These are phyloP conservation scores for Triticum timopheevii DNA, from an alignment of 176 grass and related monocot genomes.

Conservation along the genomic window DNA sequence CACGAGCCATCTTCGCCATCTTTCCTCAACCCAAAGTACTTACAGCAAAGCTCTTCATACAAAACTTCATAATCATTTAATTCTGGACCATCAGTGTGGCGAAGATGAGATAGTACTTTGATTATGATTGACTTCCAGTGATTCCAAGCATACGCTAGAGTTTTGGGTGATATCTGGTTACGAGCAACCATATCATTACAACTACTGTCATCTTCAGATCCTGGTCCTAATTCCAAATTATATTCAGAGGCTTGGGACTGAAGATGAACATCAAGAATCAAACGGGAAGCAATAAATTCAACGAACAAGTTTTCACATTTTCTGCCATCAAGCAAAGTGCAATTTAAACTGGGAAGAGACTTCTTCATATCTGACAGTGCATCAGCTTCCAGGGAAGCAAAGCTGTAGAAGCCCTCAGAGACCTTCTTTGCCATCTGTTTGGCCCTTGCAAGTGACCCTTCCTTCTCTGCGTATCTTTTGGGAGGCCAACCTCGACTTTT, in stretches of 20 bases:
- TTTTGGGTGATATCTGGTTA: constrained; percentile 39
- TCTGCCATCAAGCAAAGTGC: constrained; percentile 34
- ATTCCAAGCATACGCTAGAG: constrained; percentile 54
- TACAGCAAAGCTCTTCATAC: constrained; percentile 53
- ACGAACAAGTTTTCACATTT: constrained; percentile 42
- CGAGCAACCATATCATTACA: constrained; percentile 32
- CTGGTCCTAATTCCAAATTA: constrained; percentile 26
- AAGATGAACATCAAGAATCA: constrained; percentile 64
- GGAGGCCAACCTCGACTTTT: constrained; percentile 66
- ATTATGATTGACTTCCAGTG: constrained; percentile 45
- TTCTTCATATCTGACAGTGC: constrained; percentile 42
- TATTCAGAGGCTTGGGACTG: constrained; percentile 19
- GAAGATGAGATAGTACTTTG: constrained; percentile 31
- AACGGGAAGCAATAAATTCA: constrained; percentile 45
- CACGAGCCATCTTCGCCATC: constrained; percentile 1
- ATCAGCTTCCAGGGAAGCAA: constrained; percentile 47
- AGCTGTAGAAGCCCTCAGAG: constrained; percentile 42
- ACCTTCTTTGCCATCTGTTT: constrained; percentile 49
- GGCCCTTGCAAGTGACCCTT: constrained; percentile 42
- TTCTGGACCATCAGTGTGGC: not conserved
- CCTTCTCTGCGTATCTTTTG: constrained; percentile 50
- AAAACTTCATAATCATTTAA: constrained; percentile 15
- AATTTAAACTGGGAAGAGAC: constrained; percentile 30
- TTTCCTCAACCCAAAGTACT: constrained; percentile 72
- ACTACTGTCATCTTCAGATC: constrained; percentile 10